Evolutionary conservation across 2,329 filamentous ascomycete genomes (phyloP), one percentile per base, ranked within the genome.

Genomic region (Trichoderma afroharzianum): DNA sequence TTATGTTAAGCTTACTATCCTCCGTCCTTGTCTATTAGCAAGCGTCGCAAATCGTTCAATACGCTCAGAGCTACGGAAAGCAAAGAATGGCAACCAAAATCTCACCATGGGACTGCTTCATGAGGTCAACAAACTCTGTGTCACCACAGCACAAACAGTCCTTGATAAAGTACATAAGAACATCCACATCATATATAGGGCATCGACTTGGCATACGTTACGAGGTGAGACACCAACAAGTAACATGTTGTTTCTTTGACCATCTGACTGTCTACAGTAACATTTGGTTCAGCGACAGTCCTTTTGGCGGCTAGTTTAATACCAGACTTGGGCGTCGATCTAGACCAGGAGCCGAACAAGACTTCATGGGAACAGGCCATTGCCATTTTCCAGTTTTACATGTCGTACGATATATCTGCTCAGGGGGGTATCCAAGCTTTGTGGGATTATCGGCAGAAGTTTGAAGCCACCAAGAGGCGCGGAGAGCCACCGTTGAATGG

Each of bases 191-290:
- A 24, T 69, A 15, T 69, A 61, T 21, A 39, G 39, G 6, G 39
- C 57, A 5, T 69, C 67, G 26, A 69, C 67, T 28, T 69, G 67
- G 67, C 67, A 69, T 5, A 69, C 67, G 11, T 26, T 69, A 36
- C 36, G 67, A 36, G 57, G 67, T 62, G 28, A n/a, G 24, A 26
- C 28, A 36, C 21, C 28, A 28, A 6, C 15, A n/a, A 2, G 8
- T 5, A 30, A 12, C 9, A 3, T 15, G 33, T 8, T 18, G 1
- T 18, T 18, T 0, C 7, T 21, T 15, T 12, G 30, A 21, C 6
- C n/a, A 15, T 12, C 66, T 69, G n/a, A 69, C 43, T 4, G 1
- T 50, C 12, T 5, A 11, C 11, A 69, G 67, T 69, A 8, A 62
- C 67, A 53, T 53, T 62, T 26, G 67, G 67, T 2, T 69, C 67